A percentile compares a stretch with the other conserved stretches of the same genome.
phyloP scores from a whole-genome alignment of 2,329 filamentous ascomycete genomes.

The Cercospora sesami region DNA sequence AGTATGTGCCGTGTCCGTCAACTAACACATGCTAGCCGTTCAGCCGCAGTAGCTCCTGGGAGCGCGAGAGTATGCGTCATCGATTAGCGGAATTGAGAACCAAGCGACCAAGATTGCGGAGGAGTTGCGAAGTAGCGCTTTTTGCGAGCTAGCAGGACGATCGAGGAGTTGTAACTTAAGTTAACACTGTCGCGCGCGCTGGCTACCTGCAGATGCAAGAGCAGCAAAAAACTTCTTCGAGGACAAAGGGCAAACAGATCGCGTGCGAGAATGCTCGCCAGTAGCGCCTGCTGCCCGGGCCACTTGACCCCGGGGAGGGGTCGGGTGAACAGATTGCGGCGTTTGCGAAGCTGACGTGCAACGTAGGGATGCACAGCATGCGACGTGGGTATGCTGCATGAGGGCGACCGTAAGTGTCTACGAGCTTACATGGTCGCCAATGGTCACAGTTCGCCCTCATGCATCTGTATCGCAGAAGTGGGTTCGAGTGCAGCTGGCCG shows the following conservation, averaged over 20 bases:
- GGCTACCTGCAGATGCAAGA: neutral
- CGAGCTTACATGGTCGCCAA: neutral
- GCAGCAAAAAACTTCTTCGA: neutral
- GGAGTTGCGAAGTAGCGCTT: neutral
- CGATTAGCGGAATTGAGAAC: neutral
- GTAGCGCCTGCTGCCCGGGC: neutral
- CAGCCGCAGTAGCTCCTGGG: neutral
- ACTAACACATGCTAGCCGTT: neutral
- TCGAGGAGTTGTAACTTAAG: neutral
- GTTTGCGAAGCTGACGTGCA: neutral
- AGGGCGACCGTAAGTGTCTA: neutral
- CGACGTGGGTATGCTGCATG: neutral
- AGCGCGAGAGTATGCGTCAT: neutral
- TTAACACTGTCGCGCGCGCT: neutral
- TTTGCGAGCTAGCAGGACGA: neutral
- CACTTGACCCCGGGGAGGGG: neutral
- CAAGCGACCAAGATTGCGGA: neutral
- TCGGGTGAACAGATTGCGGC: neutral
- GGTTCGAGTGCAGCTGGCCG: neutral
- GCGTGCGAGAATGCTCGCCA: neutral
- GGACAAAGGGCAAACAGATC: neutral
- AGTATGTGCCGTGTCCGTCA: neutral
- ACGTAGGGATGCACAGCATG: neutral
- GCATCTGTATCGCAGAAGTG: neutral
- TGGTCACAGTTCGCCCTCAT: neutral